A percentile compares a stretch with the other conserved stretches of the same genome.
phyloP scores from a whole-genome alignment of 2,329 filamentous ascomycete species.

The Stagonosporopsis vannaccii region DNA sequence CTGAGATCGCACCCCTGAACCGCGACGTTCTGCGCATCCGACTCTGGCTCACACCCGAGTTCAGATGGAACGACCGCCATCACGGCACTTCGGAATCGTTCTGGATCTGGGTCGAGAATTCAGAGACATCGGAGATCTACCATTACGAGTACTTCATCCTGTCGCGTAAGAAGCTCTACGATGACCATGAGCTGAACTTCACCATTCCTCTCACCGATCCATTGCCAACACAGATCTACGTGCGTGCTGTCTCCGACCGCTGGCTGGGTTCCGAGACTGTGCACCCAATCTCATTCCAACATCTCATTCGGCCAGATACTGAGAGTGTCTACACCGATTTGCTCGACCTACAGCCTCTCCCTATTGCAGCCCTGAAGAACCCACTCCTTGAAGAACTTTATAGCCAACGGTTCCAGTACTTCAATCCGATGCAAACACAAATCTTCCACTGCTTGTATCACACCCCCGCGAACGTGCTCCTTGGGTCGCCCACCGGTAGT shows the following conservation, averaged over 20 bases:
- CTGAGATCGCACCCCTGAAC: slow-evolving; percentile 94
- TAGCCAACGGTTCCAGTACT: slow-evolving; percentile 86
- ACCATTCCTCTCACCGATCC: slow-evolving; percentile 95
- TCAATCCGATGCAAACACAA: slow-evolving; percentile 99
- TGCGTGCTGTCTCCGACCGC: slow-evolving; percentile 90
- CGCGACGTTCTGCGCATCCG: slow-evolving; percentile 92
- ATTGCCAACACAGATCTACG: slow-evolving; percentile 93
- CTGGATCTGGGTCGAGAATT: slow-evolving; percentile 99
- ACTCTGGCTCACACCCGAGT: slow-evolving; percentile 85
- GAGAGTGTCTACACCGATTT: slow-evolving; percentile 97
- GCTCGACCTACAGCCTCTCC: slow-evolving; percentile 87
- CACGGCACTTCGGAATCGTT: slow-evolving; percentile 96
- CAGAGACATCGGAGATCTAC: slow-evolving; percentile 95
- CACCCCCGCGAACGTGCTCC: slow-evolving; percentile 86
- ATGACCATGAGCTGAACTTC: slow-evolving; percentile 97
- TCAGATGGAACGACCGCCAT: slow-evolving; percentile 91
- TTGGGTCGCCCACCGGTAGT: slow-evolving; percentile 95
- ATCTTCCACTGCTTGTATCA: slow-evolving; percentile 97
- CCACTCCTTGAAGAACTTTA: slow-evolving; percentile 88
- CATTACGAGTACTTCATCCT: slow-evolving; percentile 98
- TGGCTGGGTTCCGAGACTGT: slow-evolving; percentile 98
- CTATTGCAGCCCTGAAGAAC: slow-evolving; percentile 87
- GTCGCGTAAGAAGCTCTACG: slow-evolving; percentile 85
- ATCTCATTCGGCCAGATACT: slow-evolving; percentile 94
- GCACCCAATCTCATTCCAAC: slow-evolving; percentile 93